Evolutionary conservation across 495 filamentous ascomycete species (phyloP), one percentile per base, ranked within the genome.

Genomic region (Penicillium turbatum): DNA sequence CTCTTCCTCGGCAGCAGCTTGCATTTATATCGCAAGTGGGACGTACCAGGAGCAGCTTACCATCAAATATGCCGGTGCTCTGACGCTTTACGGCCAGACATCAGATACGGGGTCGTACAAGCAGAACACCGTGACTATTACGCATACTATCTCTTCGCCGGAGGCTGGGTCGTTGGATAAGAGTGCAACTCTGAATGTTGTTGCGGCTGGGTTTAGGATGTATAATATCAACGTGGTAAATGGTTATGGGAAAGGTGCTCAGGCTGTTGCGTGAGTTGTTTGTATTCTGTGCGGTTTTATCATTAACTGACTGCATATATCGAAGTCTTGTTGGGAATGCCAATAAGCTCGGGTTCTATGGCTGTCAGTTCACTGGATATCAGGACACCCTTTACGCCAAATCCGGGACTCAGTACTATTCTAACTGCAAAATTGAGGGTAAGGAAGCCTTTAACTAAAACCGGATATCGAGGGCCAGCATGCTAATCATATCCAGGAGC

Each of bases 161-260:
- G 61, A 73, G 11, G 65, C 70, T 0, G 77, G 76, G 0, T 66
- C 69, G 16, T 51, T 68, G 52, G 78, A 79, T 58, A 59, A 64
- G 51, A 80, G 77, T 11, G 81, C 75, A 0, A 86, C 84, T 0
- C 65, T 87, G 10, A 72, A 83, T 29, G 80, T 81, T 6, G 74
- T 75, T 42, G 64, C 75, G 9, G 58, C 57, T 6, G 72, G 72
- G 32, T 67, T 85, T 35, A 77, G 74, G 35, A 64, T 86, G 49
- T 86, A 87, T 56, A 87, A 87, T 48, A 67, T 87, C 59, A 81
- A 86, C 52, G 64, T 86, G 2, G 73, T 68, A 11, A 87, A 87
- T 68, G 69, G 69, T 13, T 72, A 64, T 43, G 67, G 69, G 5
- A 44, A 61, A 30, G 69, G 69, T 5, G 52, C 59, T 1, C 67